Evolutionary conservation across 495 filamentous ascomycete genomes (phyloP).

Genomic region (Hyaloscypha variabilis): DNA sequence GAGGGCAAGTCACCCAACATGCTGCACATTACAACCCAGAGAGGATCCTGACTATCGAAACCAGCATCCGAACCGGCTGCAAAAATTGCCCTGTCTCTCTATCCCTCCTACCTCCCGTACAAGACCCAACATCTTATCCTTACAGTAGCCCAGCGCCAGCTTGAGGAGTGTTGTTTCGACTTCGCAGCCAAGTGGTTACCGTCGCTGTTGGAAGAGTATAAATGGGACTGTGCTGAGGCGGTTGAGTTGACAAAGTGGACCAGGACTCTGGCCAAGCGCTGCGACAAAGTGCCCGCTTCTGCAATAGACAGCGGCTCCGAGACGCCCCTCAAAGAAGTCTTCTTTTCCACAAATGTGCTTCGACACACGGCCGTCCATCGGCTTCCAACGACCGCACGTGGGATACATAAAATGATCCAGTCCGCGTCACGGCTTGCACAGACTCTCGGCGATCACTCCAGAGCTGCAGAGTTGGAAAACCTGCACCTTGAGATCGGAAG

Average conservation of each 20-base stretch:
- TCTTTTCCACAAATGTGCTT: constrained; percentile 35
- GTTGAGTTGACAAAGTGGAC: constrained; percentile 45
- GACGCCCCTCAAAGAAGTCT: constrained; percentile 28
- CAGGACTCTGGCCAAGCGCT: constrained; percentile 29
- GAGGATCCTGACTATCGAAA: neutral
- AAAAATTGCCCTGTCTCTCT: constrained; percentile 32
- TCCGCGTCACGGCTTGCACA: constrained; percentile 35
- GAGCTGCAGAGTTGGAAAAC: constrained; percentile 39
- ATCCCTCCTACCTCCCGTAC: constrained; percentile 42
- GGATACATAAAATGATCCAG: constrained; percentile 35
- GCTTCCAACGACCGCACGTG: constrained; percentile 34
- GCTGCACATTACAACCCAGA: neutral
- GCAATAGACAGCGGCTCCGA: constrained; percentile 18
- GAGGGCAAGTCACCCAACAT: constrained; percentile 17
- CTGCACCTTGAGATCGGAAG: constrained; percentile 38
- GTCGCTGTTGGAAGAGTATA: constrained; percentile 33
- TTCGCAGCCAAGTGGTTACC: constrained; percentile 38
- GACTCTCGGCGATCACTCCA: constrained; percentile 35
- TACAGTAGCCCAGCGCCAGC: constrained; percentile 36
- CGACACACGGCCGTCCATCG: constrained; percentile 42
- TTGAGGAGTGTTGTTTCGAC: constrained; percentile 45
- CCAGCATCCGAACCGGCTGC: constrained; percentile 9
- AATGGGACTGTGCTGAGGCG: constrained; percentile 40
- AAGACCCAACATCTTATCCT: constrained; percentile 40
- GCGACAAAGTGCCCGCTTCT: constrained; percentile 33